Evolutionary conservation across 2,329 filamentous ascomycete genomes (phyloP), one percentile per base, ranked within the genome.

Genomic region (Blastomyces silverae): DNA sequence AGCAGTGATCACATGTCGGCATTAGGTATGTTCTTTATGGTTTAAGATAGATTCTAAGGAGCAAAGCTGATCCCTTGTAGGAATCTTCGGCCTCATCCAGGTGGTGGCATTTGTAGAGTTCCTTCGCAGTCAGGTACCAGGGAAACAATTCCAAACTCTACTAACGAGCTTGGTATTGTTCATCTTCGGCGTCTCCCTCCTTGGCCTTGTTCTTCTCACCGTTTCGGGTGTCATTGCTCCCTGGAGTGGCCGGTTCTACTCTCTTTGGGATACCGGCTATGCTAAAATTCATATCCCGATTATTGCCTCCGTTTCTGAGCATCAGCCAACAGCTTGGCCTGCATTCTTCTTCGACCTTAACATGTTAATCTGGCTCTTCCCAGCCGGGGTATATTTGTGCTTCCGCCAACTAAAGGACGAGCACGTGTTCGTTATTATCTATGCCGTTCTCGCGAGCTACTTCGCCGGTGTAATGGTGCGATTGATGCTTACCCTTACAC

Each of bases 241-340:
- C 22, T 99, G 94, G 94, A 92, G 90, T 72, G 94, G 94, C 68
- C 92, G 94, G 72, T 99, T 99, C 85, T 99, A 99, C 82, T 99
- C 95, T 28, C 87, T 99, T 42, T 99, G 93, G 92, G 95, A 99
- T 76, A 99, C 94, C 6, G 89, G 91, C 72, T 99, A 99, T 75
- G 94, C 94, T 73, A 99, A 99, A 84, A 95, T 97, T 69, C 94
- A 99, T 75, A 99, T 99, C 75, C 94, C 94, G 67, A 99, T 99
- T 75, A 99, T 99, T 76, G 94, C 94, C 3, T 99, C 94, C n/a
- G 94, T 99, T 58, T 99, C 94, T 0, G 94, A 99, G 80, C 94
- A 99, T 81, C 94, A 99, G 80, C 94, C 94, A 64, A 99, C 94
- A 48, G 94, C 94, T 55, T 99, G 94, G 94, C 94, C 94, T 2